Evolutionary conservation across 1,139 yeast species (phyloP).

Genomic region (Scheffersomyces cryptocercus): DNA sequence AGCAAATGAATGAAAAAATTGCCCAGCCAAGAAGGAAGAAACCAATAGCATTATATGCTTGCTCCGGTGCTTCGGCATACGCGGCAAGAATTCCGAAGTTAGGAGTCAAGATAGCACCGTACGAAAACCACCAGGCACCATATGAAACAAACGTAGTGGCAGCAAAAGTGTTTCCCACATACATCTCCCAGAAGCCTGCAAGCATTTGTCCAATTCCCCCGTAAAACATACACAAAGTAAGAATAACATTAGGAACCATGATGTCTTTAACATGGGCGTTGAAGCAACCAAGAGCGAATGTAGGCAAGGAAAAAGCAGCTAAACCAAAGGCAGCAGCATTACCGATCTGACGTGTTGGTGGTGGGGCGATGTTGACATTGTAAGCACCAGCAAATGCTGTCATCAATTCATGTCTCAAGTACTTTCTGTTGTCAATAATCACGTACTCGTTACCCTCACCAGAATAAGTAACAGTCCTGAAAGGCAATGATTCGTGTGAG

Average conservation of each 20-base stretch:
- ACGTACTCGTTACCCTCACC: slow-evolving; percentile 28
- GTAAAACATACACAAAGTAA: slow-evolving; percentile 48
- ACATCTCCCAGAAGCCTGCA: slow-evolving; percentile 56
- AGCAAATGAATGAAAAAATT: slow-evolving; percentile 41
- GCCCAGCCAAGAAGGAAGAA: slow-evolving; percentile 48
- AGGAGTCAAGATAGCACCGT: slow-evolving; percentile 32
- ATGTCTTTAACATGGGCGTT: background rate
- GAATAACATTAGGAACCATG: slow-evolving; percentile 45
- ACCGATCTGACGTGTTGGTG: slow-evolving; percentile 9
- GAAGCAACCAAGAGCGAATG: background rate
- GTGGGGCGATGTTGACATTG: slow-evolving; percentile 51
- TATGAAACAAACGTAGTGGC: slow-evolving; percentile 36
- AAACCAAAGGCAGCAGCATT: background rate
- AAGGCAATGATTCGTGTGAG: background rate
- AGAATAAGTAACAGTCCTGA: background rate
- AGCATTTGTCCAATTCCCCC: slow-evolving; percentile 50
- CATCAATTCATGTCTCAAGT: slow-evolving; percentile 32
- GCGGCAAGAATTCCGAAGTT: slow-evolving; percentile 33
- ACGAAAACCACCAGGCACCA: slow-evolving; percentile 42
- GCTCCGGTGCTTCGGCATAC: slow-evolving; percentile 20
- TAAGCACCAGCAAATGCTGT: slow-evolving; percentile 41
- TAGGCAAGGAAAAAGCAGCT: background rate
- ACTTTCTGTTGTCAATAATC: slow-evolving; percentile 33
- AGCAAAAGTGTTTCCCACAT: slow-evolving; percentile 36
- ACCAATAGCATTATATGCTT: slow-evolving; percentile 38